phyloP scores from a whole-genome alignment of 345 rosid genomes.

The Clausena lansium region DNA sequence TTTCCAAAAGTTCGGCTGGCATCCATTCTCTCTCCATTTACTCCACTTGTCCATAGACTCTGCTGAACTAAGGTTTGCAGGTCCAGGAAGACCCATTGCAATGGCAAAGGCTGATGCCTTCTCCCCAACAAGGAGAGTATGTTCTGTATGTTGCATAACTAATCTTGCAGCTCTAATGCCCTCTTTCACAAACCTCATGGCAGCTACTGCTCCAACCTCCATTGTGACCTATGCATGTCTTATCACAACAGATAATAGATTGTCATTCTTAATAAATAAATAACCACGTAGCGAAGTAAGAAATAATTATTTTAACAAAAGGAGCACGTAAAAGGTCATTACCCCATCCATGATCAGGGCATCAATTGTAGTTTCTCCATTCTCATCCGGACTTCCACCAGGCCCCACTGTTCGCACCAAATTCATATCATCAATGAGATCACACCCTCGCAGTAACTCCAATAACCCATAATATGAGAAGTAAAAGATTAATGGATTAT shows the following conservation, averaged over 20 bases:
- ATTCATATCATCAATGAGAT: slow-evolving; percentile 7
- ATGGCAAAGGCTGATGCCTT: slow-evolving; percentile 83
- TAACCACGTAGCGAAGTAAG: slow-evolving; percentile 1
- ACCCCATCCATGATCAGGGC: slow-evolving; percentile 96
- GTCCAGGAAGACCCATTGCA: slow-evolving; percentile 94
- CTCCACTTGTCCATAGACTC: slow-evolving; percentile 81
- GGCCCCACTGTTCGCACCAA: slow-evolving; percentile 71
- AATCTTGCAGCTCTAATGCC: slow-evolving; percentile 86
- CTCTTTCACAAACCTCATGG: slow-evolving; percentile 90
- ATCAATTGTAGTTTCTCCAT: slow-evolving; percentile 91
- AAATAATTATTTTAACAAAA: neutral
- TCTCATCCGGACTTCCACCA: slow-evolving; percentile 97
- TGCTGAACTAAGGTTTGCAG: slow-evolving; percentile 69
- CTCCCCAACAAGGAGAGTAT: slow-evolving; percentile 85
- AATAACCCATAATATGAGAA: neutral
- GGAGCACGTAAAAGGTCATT: slow-evolving; percentile 14
- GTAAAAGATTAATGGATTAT: neutral
- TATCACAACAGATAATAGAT: slow-evolving; percentile 29
- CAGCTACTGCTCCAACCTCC: slow-evolving; percentile 99
- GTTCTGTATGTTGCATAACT: slow-evolving; percentile 77
- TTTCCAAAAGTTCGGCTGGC: slow-evolving; percentile 90
- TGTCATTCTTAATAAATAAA: slow-evolving; percentile 12
- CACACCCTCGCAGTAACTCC: slow-evolving; percentile 10
- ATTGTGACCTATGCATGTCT: slow-evolving; percentile 76
- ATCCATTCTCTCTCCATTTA: slow-evolving; percentile 62